These are phyloP conservation scores for Colletotrichum truncatum DNA, from an alignment of 2,329 filamentous ascomycete genomes.

Conservation along the genomic window DNA sequence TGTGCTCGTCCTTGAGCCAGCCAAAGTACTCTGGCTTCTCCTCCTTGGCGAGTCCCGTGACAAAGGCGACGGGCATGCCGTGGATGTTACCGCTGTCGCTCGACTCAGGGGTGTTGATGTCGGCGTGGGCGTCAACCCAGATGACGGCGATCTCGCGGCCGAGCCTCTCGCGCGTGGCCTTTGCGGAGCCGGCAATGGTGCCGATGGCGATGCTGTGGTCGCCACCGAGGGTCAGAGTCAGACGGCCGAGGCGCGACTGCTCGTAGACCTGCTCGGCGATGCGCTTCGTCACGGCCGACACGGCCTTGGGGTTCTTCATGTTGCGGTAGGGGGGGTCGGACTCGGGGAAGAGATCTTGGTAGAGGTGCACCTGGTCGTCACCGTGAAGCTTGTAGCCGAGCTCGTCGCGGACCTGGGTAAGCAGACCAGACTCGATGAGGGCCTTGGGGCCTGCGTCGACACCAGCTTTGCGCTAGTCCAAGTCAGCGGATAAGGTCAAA, in stretches of 20 bases:
- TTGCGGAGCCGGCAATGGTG: conserved; percentile 86
- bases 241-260: conserved; percentile 82
- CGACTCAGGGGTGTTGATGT: conserved; percentile 96
- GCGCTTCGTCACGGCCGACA: conserved; percentile 83
- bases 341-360: conserved; percentile 76
- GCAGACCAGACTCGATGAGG: conserved; percentile 87
- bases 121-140: conserved; percentile 98
- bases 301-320: conserved; percentile 94
- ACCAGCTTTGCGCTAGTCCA: conserved; percentile 89
- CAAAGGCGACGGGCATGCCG: conserved; percentile 95
- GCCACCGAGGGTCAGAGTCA: conserved; percentile 92
- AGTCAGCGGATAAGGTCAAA: no score
- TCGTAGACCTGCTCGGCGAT: conserved; percentile 88
- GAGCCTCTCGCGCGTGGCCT: conserved; percentile 85
- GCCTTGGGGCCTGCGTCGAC: conserved; percentile 92
- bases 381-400: conserved; percentile 89
- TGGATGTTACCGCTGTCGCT: conserved; percentile 94
- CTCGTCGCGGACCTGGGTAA: conserved; percentile 83
- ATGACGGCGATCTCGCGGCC: conserved; percentile 89
- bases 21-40: conserved; percentile 84
- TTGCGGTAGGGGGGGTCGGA: conserved; percentile 82
- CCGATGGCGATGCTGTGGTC: conserved; percentile 98
- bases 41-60: conserved; percentile 85
- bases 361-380: conserved; percentile 83
- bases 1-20: conserved; percentile 82